Conservation (phyloP, 2,329 filamentous ascomycete genomes). For the Pestalotiopsis fici region DNA sequence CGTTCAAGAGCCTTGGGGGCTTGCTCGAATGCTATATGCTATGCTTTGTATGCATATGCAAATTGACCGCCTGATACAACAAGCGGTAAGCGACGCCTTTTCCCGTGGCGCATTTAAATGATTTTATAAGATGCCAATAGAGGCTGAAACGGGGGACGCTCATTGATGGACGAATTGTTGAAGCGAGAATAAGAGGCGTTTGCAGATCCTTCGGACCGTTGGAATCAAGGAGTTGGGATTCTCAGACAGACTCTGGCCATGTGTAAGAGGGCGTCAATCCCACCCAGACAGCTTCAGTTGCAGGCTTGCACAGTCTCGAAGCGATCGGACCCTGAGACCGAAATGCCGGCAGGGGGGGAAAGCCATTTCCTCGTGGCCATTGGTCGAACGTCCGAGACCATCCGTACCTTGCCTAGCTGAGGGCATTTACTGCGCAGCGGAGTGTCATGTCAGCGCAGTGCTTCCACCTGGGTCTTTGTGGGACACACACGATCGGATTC, state of each 20-base stretch:
- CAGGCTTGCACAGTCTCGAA: not conserved
- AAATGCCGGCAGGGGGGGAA: slow-evolving; percentile 4
- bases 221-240: not conserved
- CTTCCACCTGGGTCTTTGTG: not conserved
- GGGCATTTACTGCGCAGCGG: not conserved
- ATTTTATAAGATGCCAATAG: not conserved
- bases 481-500: not conserved
- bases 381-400: not conserved
- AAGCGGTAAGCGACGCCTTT: not conserved
- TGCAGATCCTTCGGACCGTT: not conserved
- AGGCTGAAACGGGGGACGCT: not conserved
- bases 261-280: not conserved
- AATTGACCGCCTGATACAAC: not conserved
- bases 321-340: slow-evolving; percentile 1
- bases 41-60: not conserved
- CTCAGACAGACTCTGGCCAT: not conserved
- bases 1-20: not conserved
- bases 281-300: not conserved
- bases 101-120: not conserved
- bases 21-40: too few relatives aligned
- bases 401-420: not conserved
- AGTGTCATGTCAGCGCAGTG: not conserved
- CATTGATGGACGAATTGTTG: slow-evolving; percentile 6
- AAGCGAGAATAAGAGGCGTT: not conserved
- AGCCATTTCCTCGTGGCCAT: not conserved